Base-by-base conservation (phyloP, 148 eudicot genomes). In the Amaranthus palmeri region DNA sequence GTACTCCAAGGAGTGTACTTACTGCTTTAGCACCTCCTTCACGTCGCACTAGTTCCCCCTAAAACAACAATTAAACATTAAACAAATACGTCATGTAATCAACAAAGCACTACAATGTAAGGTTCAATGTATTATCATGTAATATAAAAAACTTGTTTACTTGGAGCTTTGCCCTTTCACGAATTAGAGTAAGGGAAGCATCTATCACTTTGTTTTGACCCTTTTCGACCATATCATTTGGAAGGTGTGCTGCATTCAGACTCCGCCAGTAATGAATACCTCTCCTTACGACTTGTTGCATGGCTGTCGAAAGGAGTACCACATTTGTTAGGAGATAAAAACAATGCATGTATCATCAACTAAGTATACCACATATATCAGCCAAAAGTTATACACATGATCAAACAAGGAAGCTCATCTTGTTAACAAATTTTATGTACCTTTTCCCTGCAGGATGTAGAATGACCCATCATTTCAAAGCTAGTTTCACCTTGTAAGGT, bases 81-180 rank as follows among this genome's bases (percentile, higher is more conserved):
- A 25, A 25, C 36, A 25, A 25, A 0, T 25, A 25, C 36, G 36
- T 25, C 36, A 25, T 25, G 0, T 25, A 25, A 25, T 25, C 1
- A 25, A 25, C 36, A 25, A 25, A 25, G 36, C 1, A 48, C 13
- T 8, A 36, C 63, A 5, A 7, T 50, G 12, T 44, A 44, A 61
- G 14, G 62, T 68, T 68, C 12, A 43, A 25, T 11, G 10, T 45
- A 66, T 11, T n/a, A 48, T 9, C 3, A 64, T 17, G 62, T 53
- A 55, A 54, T 8, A 3, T 13, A 7, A 43, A 74, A 65, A 50
- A 12, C 5, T 41, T 3, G 61, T 48, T 59, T 69, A 91, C 98
- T 96, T 91, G 91, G 67, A 93, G 97, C 81, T 93, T 93, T 46
- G 98, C 97, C 76, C 92, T 86, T 81, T 93, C 98, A 4, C 97